These are phyloP conservation scores for Dendrocalamus latiflorus DNA, from an alignment of 202 grass and related monocot genomes.

Conservation along the genomic window DNA sequence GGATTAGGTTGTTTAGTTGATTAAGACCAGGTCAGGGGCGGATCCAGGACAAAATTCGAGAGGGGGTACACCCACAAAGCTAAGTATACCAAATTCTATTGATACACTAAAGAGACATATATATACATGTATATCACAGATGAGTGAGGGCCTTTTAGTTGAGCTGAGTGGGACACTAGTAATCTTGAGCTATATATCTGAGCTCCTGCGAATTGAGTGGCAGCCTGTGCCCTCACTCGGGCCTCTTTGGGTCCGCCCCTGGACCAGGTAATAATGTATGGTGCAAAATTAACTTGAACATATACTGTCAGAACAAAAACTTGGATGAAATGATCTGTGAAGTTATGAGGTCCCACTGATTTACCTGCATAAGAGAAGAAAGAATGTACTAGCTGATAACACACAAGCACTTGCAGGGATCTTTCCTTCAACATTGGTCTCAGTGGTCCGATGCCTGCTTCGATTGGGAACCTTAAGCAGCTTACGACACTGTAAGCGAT, in stretches of 20 bases:
- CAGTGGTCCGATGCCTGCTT: conserved; percentile 34
- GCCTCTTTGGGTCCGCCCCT: too few relatives aligned
- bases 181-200: too few relatives aligned
- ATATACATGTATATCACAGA: too few relatives aligned
- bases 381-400: not conserved
- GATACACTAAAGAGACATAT: too few relatives aligned
- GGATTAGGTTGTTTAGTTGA: not conserved
- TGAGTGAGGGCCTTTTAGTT: too few relatives aligned
- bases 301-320: not conserved
- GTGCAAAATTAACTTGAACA: not conserved
- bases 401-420: conserved; percentile 46
- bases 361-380: not conserved
- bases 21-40: not conserved
- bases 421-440: conserved; percentile 67
- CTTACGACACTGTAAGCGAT: conserved; percentile 64
- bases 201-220: too few relatives aligned
- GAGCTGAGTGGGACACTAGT: too few relatives aligned
- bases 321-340: not conserved
- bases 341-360: not conserved
- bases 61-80: too few relatives aligned
- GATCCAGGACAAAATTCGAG: too few relatives aligned
- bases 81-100: too few relatives aligned
- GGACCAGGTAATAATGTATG: not conserved
- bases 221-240: too few relatives aligned
- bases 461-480: conserved; percentile 52